Evolutionary conservation across 257 asterid species (phyloP).

Genomic region (Solanum acaule): DNA sequence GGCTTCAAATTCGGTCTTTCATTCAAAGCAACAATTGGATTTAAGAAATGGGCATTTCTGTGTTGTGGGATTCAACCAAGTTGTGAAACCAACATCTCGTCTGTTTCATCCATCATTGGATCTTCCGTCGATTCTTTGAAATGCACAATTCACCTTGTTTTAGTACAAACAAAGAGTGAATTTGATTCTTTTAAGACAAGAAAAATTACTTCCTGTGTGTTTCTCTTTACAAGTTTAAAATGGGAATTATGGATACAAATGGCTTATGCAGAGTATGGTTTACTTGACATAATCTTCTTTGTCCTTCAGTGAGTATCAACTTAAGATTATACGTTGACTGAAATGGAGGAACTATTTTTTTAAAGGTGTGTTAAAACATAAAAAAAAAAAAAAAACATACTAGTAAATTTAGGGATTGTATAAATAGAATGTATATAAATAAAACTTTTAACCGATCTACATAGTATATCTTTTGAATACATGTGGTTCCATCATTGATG

Average conservation of each 20-base stretch:
- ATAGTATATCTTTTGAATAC: no score
- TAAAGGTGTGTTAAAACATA: background rate
- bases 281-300: background rate
- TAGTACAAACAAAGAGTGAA: background rate
- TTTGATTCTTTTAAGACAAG: no score
- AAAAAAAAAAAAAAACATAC: no score
- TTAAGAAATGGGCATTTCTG: background rate
- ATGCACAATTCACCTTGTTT: background rate
- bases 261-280: background rate
- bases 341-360: background rate
- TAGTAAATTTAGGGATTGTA: background rate
- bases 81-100: background rate
- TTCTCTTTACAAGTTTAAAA: no score
- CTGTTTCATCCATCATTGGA: background rate
- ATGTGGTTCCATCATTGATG: background rate
- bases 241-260: background rate
- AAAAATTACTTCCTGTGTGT: no score
- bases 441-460: background rate
- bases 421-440: background rate
- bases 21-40: no score
- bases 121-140: no score
- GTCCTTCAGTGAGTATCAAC: background rate
- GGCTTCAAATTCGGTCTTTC: background rate
- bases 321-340: no score
- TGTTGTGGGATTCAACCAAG: background rate